A percentile compares a stretch with the other conserved stretches of the same genome.
Conservation (phyloP, 2,329 filamentous ascomycete genomes). For the Exophiala lecanii-corni region DNA sequence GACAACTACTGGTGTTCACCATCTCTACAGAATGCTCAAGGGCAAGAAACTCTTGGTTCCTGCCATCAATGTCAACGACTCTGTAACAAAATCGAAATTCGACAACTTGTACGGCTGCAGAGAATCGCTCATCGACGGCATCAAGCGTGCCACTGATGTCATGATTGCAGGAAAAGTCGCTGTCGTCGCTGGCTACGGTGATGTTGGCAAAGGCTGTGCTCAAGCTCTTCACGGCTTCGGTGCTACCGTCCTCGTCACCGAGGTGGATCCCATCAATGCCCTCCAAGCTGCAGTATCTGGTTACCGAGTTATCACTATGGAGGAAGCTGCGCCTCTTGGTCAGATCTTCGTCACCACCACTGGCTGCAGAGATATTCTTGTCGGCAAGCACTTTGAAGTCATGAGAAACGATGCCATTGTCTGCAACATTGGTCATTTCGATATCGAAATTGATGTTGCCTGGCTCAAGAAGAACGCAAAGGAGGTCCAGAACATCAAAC, state of each 20-base stretch:
- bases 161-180: slow-evolving; percentile 99
- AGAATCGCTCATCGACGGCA: slow-evolving; percentile 96
- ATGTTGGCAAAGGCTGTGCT: slow-evolving; percentile 98
- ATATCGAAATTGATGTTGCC: slow-evolving; percentile 99
- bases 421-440: slow-evolving; percentile 99
- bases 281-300: slow-evolving; percentile 97
- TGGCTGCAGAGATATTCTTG: slow-evolving; percentile 96
- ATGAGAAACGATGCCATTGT: slow-evolving; percentile 99
- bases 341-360: slow-evolving; percentile 99
- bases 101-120: slow-evolving; percentile 99
- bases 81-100: slow-evolving; percentile 99
- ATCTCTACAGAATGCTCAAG: slow-evolving; percentile 98
- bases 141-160: slow-evolving; percentile 99
- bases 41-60: slow-evolving; percentile 83
- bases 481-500: slow-evolving; percentile 98
- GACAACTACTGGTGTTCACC: slow-evolving; percentile 99
- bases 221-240: slow-evolving; percentile 95
- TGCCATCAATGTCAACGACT: slow-evolving; percentile 99
- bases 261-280: slow-evolving; percentile 99
- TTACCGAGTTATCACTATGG: slow-evolving; percentile 96
- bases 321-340: slow-evolving; percentile 80
- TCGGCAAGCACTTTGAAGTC: slow-evolving; percentile 82
- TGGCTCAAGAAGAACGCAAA: slow-evolving; percentile 97
- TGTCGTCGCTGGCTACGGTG: slow-evolving; percentile 95
- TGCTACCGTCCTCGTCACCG: slow-evolving; percentile 91